These are phyloP conservation scores for Trichosporon sp. DNA, from an alignment of 1,284 basidiomycete species.

Conservation along the genomic window DNA sequence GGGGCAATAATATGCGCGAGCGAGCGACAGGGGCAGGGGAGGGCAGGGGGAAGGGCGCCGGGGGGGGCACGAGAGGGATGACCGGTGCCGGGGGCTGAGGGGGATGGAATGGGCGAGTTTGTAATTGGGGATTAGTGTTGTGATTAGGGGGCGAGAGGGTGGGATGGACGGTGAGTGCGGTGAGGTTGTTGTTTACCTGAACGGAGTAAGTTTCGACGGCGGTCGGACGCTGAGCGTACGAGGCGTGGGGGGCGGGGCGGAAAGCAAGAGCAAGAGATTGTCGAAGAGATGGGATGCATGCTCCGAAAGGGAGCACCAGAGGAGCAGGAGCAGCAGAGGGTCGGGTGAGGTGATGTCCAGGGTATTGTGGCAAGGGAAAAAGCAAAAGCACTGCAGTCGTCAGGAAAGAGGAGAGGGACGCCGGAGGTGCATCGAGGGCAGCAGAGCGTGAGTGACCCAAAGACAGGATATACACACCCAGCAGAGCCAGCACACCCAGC, in stretches of 20 bases:
- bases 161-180: too few relatives aligned
- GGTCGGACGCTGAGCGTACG: too few relatives aligned
- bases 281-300: too few relatives aligned
- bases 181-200: background rate
- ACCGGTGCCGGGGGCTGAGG: background rate
- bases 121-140: background rate
- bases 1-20: background rate
- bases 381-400: too few relatives aligned
- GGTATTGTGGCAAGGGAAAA: too few relatives aligned
- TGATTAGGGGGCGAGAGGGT: background rate
- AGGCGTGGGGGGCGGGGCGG: background rate
- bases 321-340: too few relatives aligned
- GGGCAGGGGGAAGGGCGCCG: too few relatives aligned
- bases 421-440: too few relatives aligned
- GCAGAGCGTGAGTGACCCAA: background rate
- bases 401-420: too few relatives aligned
- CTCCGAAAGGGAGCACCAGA: too few relatives aligned
- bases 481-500: too few relatives aligned
- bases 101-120: background rate
- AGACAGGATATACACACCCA: background rate
- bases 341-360: too few relatives aligned
- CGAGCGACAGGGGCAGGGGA: constrained; percentile 5
- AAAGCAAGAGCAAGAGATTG: background rate
- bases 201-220: background rate
- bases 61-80: background rate